A percentile compares a stretch with the other conserved stretches of the same genome.
These are phyloP conservation scores for Sugiyamaella castrensis DNA, from an alignment of 1,139 yeast species.

Conservation along the genomic window DNA sequence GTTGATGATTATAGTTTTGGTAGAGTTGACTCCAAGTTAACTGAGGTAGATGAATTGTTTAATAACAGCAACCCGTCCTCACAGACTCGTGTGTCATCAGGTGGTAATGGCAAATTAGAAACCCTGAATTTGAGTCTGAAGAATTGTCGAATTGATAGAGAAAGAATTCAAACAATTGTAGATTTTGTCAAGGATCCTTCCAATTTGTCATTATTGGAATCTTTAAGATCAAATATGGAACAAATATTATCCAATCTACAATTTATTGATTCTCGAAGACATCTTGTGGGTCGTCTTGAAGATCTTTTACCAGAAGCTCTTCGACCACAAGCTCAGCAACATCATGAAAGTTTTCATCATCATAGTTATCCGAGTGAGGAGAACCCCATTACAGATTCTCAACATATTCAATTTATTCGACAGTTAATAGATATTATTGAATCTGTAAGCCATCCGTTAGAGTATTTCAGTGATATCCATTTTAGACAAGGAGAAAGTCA, in stretches of 20 bases:
- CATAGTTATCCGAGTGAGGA: no score
- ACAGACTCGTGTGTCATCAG: no score
- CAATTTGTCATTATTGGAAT: conserved; percentile 1
- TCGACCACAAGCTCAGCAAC: neutral
- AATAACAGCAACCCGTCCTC: no score
- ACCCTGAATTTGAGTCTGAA: neutral
- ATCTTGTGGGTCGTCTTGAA: conserved; percentile 10
- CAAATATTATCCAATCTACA: conserved; percentile 7
- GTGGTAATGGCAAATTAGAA: no score
- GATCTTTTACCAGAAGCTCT: neutral
- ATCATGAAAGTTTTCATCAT: no score
- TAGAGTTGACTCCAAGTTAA: no score
- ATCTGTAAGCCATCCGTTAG: neutral
- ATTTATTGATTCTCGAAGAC: conserved; percentile 14
- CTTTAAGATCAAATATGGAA: conserved; percentile 3
- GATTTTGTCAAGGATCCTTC: conserved; percentile 9
- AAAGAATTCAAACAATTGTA: conserved; percentile 20
- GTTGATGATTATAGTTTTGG: no score
- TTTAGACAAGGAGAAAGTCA: no score
- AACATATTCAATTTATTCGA: conserved; percentile 4
- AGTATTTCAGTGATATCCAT: neutral
- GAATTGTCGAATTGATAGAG: conserved; percentile 25
- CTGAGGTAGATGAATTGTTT: no score
- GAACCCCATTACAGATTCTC: neutral
- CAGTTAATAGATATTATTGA: neutral